Evolutionary conservation across 768 basidiomycete genomes (phyloP).

Genomic region (Leccinum uliginosum): DNA sequence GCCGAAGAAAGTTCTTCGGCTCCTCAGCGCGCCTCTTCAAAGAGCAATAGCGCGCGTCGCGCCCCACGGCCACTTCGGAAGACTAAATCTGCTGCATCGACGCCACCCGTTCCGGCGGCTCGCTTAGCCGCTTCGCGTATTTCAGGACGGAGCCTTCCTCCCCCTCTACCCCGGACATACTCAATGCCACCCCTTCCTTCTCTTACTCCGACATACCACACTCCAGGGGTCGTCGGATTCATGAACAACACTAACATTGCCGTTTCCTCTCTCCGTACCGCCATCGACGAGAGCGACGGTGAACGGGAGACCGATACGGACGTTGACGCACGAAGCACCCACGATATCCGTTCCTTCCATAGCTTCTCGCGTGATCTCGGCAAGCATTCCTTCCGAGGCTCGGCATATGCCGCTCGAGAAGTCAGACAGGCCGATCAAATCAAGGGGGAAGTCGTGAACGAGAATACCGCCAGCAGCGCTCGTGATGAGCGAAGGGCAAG

Average conservation of each 20-base stretch:
- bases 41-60: slow-evolving; percentile 21
- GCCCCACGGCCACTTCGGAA: slow-evolving; percentile 31
- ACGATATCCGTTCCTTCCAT: slow-evolving; percentile 29
- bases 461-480: slow-evolving; percentile 9
- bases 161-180: slow-evolving; percentile 31
- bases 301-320: slow-evolving; percentile 33
- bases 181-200: slow-evolving; percentile 31
- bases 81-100: slow-evolving; percentile 34
- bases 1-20: slow-evolving; percentile 19
- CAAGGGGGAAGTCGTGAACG: slow-evolving; percentile 20
- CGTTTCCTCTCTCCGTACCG: slow-evolving; percentile 32
- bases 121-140: slow-evolving; percentile 32
- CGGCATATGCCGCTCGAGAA: slow-evolving; percentile 26
- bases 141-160: slow-evolving; percentile 27
- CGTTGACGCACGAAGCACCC: slow-evolving; percentile 23
- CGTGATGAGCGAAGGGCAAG: slow-evolving; percentile 8
- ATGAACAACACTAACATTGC: slow-evolving; percentile 35
- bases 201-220: slow-evolving; percentile 25
- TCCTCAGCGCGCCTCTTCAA: slow-evolving; percentile 24
- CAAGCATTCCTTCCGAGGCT: slow-evolving; percentile 22
- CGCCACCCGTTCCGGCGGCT: slow-evolving; percentile 31
- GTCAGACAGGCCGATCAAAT: slow-evolving; percentile 14
- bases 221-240: slow-evolving; percentile 24
- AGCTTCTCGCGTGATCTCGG: slow-evolving; percentile 31
- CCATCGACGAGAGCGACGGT: slow-evolving; percentile 33